Conservation (phyloP, 768 basidiomycete genomes). For the Grammothele lineata region DNA sequence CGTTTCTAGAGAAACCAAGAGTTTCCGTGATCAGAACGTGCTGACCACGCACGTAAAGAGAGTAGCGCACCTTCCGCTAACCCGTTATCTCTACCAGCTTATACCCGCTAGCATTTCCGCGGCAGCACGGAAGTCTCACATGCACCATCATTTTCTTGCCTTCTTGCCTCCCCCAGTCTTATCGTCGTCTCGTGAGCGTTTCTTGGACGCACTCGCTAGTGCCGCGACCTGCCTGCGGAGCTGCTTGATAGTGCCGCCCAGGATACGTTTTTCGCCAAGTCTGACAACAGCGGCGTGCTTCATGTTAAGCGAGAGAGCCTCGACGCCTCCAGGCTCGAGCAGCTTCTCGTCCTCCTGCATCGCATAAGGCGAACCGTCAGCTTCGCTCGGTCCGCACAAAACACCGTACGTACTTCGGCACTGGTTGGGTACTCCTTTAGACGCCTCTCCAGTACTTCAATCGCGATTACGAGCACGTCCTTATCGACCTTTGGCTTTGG, state of each 20-base stretch:
- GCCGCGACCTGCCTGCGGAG: neutral
- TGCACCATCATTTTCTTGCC: slow-evolving; percentile 1
- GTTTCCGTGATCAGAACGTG: too few relatives aligned
- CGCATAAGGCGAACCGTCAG: neutral
- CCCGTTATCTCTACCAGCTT: too few relatives aligned
- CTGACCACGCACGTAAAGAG: too few relatives aligned
- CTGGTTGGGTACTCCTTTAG: slow-evolving; percentile 53
- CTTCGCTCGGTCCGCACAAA: too few relatives aligned
- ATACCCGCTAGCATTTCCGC: too few relatives aligned
- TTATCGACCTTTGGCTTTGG: slow-evolving; percentile 67
- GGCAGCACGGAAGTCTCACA: too few relatives aligned
- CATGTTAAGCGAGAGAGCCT: slow-evolving; percentile 39
- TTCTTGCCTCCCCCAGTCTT: slow-evolving; percentile 16
- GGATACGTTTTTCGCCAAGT: slow-evolving; percentile 74
- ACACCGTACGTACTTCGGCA: slow-evolving; percentile 45
- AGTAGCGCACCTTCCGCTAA: too few relatives aligned
- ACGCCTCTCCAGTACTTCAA: slow-evolving; percentile 46
- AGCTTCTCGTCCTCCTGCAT: slow-evolving; percentile 49
- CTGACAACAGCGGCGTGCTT: slow-evolving; percentile 68
- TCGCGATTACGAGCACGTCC: slow-evolving; percentile 42
- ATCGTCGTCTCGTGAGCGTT: slow-evolving; percentile 12
- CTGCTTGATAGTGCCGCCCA: slow-evolving; percentile 30
- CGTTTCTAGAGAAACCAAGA: too few relatives aligned
- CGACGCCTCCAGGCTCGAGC: slow-evolving; percentile 22
- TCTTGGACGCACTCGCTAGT: neutral